Conservation (phyloP, 257 asterid species). For the Cordia subcordata region DNA sequence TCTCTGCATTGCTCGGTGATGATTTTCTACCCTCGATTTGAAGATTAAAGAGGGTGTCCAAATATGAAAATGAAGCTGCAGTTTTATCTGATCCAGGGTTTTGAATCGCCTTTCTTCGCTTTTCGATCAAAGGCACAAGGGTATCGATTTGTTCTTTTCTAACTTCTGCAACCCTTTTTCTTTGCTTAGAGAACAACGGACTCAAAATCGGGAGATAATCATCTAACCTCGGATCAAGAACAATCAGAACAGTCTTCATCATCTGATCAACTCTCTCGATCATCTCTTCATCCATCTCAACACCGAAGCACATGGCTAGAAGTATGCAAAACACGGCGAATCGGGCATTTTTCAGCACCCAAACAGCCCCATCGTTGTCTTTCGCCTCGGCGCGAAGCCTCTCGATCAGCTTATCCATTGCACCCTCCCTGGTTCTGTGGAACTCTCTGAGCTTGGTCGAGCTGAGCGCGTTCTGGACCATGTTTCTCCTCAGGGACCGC, state of each 20-base stretch:
- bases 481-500: conserved; percentile 81
- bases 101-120: conserved; percentile 44
- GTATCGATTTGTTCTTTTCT: conserved; percentile 62
- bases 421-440: conserved; percentile 40
- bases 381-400: conserved; percentile 51
- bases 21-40: conserved; percentile 70
- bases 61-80: conserved; percentile 64
- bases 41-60: conserved; percentile 73
- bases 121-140: conserved; percentile 57
- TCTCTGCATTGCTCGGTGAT: conserved; percentile 46
- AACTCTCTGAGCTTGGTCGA: conserved; percentile 52
- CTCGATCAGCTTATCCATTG: conserved; percentile 63
- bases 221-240: conserved; percentile 74
- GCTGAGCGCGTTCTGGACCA: conserved; percentile 87
- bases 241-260: conserved; percentile 63
- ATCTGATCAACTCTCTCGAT: conserved; percentile 56
- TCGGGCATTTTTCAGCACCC: conserved; percentile 67
- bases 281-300: conserved; percentile 67
- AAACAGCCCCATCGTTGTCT: conserved; percentile 50
- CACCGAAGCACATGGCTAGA: conserved; percentile 70
- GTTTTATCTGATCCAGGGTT: conserved; percentile 46
- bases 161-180: conserved; percentile 54
- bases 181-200: conserved; percentile 64
- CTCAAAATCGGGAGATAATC: conserved; percentile 74
- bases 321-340: conserved; percentile 72